These are phyloP conservation scores for Kazachstania martiniae DNA, from an alignment of 805 yeast species.

Conservation along the genomic window DNA sequence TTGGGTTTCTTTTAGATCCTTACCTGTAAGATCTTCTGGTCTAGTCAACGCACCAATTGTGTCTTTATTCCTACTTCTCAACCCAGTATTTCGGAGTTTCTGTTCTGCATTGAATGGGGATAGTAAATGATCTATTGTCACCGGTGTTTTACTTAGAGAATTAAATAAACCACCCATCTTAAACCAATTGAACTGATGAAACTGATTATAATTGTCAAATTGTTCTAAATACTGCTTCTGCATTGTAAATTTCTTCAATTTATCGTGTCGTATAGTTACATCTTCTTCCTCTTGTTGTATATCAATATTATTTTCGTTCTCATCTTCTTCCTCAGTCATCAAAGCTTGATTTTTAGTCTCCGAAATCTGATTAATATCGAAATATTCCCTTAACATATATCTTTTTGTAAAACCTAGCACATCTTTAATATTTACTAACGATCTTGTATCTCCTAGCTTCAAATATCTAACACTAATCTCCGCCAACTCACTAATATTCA, in stretches of 20 bases:
- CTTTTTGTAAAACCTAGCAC: constrained; percentile 31
- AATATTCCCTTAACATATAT: constrained; percentile 30
- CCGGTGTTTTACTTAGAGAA: constrained; percentile 36
- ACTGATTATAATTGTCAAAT: constrained; percentile 24
- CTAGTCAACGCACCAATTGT: constrained; percentile 24
- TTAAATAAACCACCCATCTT: constrained; percentile 43
- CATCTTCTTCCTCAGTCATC: constrained; percentile 8
- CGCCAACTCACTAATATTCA: constrained; percentile 50
- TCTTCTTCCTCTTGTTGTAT: constrained; percentile 9
- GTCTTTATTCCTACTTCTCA: constrained; percentile 34
- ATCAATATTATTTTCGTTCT: constrained; percentile 15
- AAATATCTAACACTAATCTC: constrained; percentile 53
- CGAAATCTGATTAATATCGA: constrained; percentile 11
- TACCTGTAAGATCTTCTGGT: constrained; percentile 11
- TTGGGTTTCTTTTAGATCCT: constrained; percentile 34
- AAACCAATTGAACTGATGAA: constrained; percentile 47
- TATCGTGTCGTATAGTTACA: constrained; percentile 12
- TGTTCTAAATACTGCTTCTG: constrained; percentile 15
- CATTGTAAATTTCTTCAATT: constrained; percentile 7
- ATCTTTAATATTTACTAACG: constrained; percentile 38
- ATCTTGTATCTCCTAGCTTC: constrained; percentile 45
- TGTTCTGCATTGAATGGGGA: constrained; percentile 63
- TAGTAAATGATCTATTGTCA: constrained; percentile 48
- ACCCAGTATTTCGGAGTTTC: constrained; percentile 28
- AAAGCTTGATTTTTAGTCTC: constrained; percentile 4